Percentiles rank a stretch among this genome's conserved stretches.
Evolutionary conservation across 2,329 filamentous ascomycete genomes (phyloP).

Genomic region (Diaporthe citriasiana): DNA sequence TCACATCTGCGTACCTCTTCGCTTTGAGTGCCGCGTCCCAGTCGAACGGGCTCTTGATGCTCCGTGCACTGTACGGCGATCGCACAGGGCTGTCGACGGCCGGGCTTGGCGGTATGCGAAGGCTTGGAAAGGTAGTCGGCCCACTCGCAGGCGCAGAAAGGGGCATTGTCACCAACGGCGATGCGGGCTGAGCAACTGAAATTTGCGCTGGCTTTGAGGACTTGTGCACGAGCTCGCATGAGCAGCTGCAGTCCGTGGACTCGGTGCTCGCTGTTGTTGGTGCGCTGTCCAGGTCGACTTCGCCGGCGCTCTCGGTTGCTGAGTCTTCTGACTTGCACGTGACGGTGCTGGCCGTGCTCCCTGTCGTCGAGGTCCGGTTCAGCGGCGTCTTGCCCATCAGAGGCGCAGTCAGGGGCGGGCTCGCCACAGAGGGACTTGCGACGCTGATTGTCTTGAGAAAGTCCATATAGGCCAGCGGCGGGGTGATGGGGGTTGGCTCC

Average conservation of each 20-base stretch:
- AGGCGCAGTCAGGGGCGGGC: slow-evolving; percentile 56
- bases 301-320: slow-evolving; percentile 46
- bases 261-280: slow-evolving; percentile 71
- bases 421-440: slow-evolving; percentile 73
- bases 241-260: slow-evolving; percentile 69
- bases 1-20: slow-evolving; percentile 71
- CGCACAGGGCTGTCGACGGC: slow-evolving; percentile 77
- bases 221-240: slow-evolving; percentile 66
- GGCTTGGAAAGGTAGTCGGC: slow-evolving; percentile 72
- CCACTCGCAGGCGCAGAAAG: slow-evolving; percentile 73
- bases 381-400: slow-evolving; percentile 49
- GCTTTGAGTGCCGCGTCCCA: slow-evolving; percentile 81
- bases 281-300: slow-evolving; percentile 53
- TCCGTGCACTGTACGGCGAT: slow-evolving; percentile 81
- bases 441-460: slow-evolving; percentile 89
- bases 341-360: slow-evolving; percentile 56
- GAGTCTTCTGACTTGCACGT: slow-evolving; percentile 56
- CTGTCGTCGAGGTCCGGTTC: slow-evolving; percentile 46
- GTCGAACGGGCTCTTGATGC: slow-evolving; percentile 79
- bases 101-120: slow-evolving; percentile 85
- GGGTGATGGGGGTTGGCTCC: slow-evolving; percentile 88
- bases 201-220: slow-evolving; percentile 57
- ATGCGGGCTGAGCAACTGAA: slow-evolving; percentile 40
- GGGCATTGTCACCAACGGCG: slow-evolving; percentile 59
- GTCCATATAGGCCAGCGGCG: slow-evolving; percentile 90